phyloP scores from a whole-genome alignment of 2,329 filamentous ascomycete species.

The Claviceps sp. region DNA sequence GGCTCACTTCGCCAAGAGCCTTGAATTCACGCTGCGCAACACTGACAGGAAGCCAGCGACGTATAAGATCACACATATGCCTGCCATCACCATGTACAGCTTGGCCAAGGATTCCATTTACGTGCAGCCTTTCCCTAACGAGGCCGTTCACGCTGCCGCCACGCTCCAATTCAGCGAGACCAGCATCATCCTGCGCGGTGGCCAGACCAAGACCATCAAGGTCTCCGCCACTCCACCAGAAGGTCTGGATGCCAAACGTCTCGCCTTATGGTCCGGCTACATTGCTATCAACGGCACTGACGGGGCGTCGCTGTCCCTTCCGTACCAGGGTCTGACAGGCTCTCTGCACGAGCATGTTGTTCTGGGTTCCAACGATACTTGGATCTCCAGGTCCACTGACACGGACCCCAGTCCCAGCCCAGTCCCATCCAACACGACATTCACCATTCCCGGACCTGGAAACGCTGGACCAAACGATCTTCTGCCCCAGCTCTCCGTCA shows the following conservation, averaged over 20 bases:
- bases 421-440: constrained; percentile 23
- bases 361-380: constrained; percentile 12
- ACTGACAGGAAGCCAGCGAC: constrained; percentile 31
- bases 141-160: constrained; percentile 27
- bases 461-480: constrained; percentile 16
- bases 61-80: constrained; percentile 37
- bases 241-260: constrained; percentile 4
- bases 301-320: constrained; percentile 22
- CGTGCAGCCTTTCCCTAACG: constrained; percentile 31
- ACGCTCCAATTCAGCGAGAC: constrained; percentile 10
- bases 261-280: constrained; percentile 8
- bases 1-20: constrained; percentile 34
- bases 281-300: constrained; percentile 22
- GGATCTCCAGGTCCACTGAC: constrained; percentile 22
- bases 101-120: constrained; percentile 19
- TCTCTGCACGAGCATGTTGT: constrained; percentile 19
- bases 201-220: constrained; percentile 3
- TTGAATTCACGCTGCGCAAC: constrained; percentile 44
- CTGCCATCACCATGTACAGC: constrained; percentile 41
- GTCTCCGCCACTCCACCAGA: constrained; percentile 4
- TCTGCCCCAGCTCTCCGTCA: constrained; percentile 27
- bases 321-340: constrained; percentile 27
- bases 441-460: constrained; percentile 28
- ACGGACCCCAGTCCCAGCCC: constrained; percentile 6
- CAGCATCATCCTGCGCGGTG: constrained; percentile 2